Conservation (phyloP, 2,329 filamentous ascomycete genomes). For the Monosporascus sp. region DNA sequence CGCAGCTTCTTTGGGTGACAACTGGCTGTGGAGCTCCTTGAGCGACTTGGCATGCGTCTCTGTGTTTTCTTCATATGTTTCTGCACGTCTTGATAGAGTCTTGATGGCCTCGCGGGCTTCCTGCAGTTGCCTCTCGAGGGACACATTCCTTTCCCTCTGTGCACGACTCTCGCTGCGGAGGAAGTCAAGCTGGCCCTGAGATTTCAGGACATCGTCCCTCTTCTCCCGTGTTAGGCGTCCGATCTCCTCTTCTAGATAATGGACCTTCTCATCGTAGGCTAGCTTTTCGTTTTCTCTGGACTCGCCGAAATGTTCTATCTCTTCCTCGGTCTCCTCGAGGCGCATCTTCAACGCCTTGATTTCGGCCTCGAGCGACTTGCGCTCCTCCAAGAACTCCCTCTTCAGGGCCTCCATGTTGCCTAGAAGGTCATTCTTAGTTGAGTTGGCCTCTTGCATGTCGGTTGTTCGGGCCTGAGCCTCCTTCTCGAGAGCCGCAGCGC, state of each 20-base stretch:
- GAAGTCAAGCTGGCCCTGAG: slow-evolving; percentile 58
- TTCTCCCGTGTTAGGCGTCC: slow-evolving; percentile 55
- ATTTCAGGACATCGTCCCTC: slow-evolving; percentile 51
- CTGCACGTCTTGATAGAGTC: slow-evolving; percentile 44
- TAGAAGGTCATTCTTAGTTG: slow-evolving; percentile 89
- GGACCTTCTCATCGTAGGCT: slow-evolving; percentile 62
- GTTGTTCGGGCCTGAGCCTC: slow-evolving; percentile 57
- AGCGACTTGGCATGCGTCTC: slow-evolving; percentile 50
- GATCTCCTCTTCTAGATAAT: slow-evolving; percentile 65
- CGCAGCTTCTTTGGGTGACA: slow-evolving; percentile 47
- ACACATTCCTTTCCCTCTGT: slow-evolving; percentile 55
- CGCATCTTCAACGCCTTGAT: slow-evolving; percentile 69
- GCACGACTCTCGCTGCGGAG: slow-evolving; percentile 55
- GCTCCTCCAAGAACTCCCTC: slow-evolving; percentile 79
- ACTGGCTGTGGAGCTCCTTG: slow-evolving; percentile 52
- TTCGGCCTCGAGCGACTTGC: slow-evolving; percentile 76
- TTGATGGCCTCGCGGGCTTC: slow-evolving; percentile 49
- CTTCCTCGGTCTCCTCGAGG: slow-evolving; percentile 86
- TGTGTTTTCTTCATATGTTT: slow-evolving; percentile 45
- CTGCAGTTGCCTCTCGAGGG: slow-evolving; percentile 53
- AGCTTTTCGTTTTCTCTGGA: slow-evolving; percentile 78
- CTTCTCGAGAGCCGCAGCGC: slow-evolving; percentile 60
- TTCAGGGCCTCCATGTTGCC: slow-evolving; percentile 92
- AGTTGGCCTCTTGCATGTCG: slow-evolving; percentile 72
- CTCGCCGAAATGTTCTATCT: slow-evolving; percentile 78